These are phyloP conservation scores for Coemansia sp. DNA, from an alignment of 192 early-diverging fungal genomes.

Conservation along the genomic window DNA sequence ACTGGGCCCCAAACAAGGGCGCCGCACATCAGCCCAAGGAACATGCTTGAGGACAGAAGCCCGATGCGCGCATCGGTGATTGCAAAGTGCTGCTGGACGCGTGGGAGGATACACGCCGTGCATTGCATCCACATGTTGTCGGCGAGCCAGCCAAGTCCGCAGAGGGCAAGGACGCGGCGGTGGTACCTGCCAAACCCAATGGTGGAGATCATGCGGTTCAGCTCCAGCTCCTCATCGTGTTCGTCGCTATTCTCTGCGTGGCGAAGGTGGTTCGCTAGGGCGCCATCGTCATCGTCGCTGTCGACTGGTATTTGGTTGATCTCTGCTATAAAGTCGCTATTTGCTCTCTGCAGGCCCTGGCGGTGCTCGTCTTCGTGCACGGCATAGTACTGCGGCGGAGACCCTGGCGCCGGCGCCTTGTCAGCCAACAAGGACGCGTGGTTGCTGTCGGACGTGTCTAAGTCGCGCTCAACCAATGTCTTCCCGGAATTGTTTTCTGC, in stretches of 20 bases:
- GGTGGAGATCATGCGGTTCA: slow-evolving; percentile 66
- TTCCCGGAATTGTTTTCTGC: slow-evolving; percentile 1
- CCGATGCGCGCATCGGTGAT: slow-evolving; percentile 70
- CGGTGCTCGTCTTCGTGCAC: not conserved
- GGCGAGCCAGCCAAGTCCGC: slow-evolving; percentile 84
- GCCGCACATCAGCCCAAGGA: slow-evolving; percentile 81
- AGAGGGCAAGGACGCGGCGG: slow-evolving; percentile 60
- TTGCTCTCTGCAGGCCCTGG: slow-evolving; percentile 6
- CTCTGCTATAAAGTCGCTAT: slow-evolving; percentile 9
- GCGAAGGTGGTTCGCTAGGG: not conserved
- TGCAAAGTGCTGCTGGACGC: slow-evolving; percentile 74
- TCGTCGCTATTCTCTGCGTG: not conserved
- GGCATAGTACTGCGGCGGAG: slow-evolving; percentile 6
- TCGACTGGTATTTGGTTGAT: slow-evolving; percentile 4
- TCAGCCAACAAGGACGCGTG: not conserved
- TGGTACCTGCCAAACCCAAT: slow-evolving; percentile 79
- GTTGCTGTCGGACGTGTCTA: not conserved
- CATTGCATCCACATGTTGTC: slow-evolving; percentile 83
- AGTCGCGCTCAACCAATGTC: not conserved
- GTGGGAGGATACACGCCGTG: slow-evolving; percentile 72
- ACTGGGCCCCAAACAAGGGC: slow-evolving; percentile 83
- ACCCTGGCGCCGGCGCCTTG: not conserved
- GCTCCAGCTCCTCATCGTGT: slow-evolving; percentile 48
- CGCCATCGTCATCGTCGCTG: not conserved
- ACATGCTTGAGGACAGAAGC: slow-evolving; percentile 67